Percentiles rank a stretch among this genome's conserved stretches.
phyloP scores from a whole-genome alignment of 768 basidiomycete genomes.

The Obba rivulosa region DNA sequence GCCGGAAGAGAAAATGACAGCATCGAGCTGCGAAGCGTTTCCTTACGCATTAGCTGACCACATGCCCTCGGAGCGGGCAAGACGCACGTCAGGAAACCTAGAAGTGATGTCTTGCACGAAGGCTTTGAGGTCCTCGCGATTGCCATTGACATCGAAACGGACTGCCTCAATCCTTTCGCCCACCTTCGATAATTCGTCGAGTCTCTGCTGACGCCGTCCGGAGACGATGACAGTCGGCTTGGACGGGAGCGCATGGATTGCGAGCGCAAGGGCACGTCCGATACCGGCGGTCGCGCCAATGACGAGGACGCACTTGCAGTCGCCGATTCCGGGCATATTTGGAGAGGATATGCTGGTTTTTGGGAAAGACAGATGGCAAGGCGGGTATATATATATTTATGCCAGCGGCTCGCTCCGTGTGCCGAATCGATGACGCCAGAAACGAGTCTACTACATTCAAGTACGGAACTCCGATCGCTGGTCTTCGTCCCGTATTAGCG shows the following conservation, averaged over 20 bases:
- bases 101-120: slow-evolving; percentile 37
- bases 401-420: background rate
- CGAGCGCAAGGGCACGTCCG: slow-evolving; percentile 49
- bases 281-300: slow-evolving; percentile 57
- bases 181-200: slow-evolving; percentile 39
- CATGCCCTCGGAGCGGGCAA: background rate
- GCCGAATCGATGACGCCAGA: too few species aligned
- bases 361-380: background rate
- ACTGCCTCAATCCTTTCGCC: slow-evolving; percentile 34
- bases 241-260: slow-evolving; percentile 41
- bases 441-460: too few species aligned
- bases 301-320: slow-evolving; percentile 46
- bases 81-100: slow-evolving; percentile 45
- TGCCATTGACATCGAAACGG: slow-evolving; percentile 39
- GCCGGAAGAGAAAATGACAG: slow-evolving; percentile 48
- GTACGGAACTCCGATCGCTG: too few species aligned
- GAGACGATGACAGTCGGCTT: slow-evolving; percentile 45
- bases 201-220: slow-evolving; percentile 48
- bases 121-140: slow-evolving; percentile 32
- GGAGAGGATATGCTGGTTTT: background rate
- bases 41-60: background rate
- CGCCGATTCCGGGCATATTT: slow-evolving; percentile 31
- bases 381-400: too few species aligned
- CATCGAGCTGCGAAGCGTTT: slow-evolving; percentile 39
- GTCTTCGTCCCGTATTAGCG: too few species aligned